Evolutionary conservation across 2,329 filamentous ascomycete genomes (phyloP).

Genomic region (Fusarium mundagurra): DNA sequence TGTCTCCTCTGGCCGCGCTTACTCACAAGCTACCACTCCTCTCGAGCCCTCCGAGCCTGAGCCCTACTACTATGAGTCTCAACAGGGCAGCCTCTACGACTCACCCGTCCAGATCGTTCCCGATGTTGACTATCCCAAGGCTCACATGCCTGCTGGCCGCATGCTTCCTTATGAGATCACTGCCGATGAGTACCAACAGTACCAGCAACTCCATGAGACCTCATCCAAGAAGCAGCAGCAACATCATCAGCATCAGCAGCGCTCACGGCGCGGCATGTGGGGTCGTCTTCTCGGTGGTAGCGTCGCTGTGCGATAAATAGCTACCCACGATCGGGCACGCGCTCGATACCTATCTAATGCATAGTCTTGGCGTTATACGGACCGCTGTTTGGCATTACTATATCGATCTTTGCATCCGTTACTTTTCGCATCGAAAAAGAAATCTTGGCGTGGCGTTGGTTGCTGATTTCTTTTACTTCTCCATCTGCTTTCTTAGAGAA

Average conservation of each 20-base stretch:
- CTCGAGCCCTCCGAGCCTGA: conserved; percentile 55
- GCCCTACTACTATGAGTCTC: conserved; percentile 53
- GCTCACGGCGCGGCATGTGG: conserved; percentile 59
- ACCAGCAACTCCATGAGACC: conserved; percentile 56
- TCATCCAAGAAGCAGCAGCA: conserved; percentile 56
- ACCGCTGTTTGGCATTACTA: conserved; percentile 37
- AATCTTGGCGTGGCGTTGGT: conserved; percentile 35
- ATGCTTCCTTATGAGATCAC: conserved; percentile 67
- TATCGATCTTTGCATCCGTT: conserved; percentile 15
- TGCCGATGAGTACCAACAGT: conserved; percentile 58
- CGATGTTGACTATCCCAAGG: conserved; percentile 52
- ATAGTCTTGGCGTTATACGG: conserved; percentile 36
- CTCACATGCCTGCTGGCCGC: conserved; percentile 43
- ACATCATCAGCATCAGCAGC: conserved; percentile 55
- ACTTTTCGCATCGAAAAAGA: conserved; percentile 34
- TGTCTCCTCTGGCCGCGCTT: conserved; percentile 58
- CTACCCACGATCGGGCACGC: neutral
- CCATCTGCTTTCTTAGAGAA: conserved; percentile 27
- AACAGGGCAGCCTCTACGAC: conserved; percentile 57
- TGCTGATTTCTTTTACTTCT: conserved; percentile 2
- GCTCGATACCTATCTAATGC: conserved; percentile 27
- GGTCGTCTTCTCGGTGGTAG: conserved; percentile 62
- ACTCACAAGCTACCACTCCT: conserved; percentile 63
- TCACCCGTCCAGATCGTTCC: conserved; percentile 60
- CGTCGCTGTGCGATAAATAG: conserved; percentile 52